Base-by-base conservation (phyloP, 371 early-diverging fungal species). In the Apophysomyces ossiformis region DNA sequence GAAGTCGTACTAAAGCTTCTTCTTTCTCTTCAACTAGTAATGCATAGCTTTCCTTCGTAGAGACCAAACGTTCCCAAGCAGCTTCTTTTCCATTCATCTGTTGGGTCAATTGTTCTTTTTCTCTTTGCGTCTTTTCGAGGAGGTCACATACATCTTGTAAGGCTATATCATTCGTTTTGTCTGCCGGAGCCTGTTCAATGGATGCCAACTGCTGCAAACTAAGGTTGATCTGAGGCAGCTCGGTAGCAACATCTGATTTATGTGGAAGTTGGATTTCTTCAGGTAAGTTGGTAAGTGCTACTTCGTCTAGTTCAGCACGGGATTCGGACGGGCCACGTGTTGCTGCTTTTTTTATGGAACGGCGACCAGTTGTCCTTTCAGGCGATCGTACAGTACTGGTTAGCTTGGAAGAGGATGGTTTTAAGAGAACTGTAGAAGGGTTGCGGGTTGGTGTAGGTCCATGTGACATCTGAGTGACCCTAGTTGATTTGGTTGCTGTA, bases 31-130 rank as follows among this genome's bases (percentile, higher is more conserved):
- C 62, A 0, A 77, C 71, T 2, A 63, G 69, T 1, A 77, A 39
- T 4, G 75, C 76, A 64, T 75, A 75, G n/a, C 81, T 81, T 64
- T 77, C 78, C 61, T 81, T 80, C 15, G 73, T 67, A 7, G 77
- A 70, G 3, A 80, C 68, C 2, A 80, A 56, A 8, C 74, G 69
- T 21, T 74, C 75, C 80, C 80, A 79, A 12, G 75, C 77, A 9
- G 71, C 75, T 57, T 81, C 81, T 45, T 81, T 81, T 4, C 57
- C 62, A n/a, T 47, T 64, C 75, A 81, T 81, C 50, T 77, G 68
- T 3, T 38, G 26, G 0, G 61, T 9, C 4, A 81, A 58, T 8
- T 59, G 11, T 12, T 74, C 70, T 44, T 74, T 62, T 60, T 81
- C 81, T 11, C 65, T 43, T 37, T 74, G 69, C 3, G 66, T 65